These are phyloP conservation scores for Meredithiella fracta DNA, from an alignment of 2,329 filamentous ascomycete species.

Conservation along the genomic window DNA sequence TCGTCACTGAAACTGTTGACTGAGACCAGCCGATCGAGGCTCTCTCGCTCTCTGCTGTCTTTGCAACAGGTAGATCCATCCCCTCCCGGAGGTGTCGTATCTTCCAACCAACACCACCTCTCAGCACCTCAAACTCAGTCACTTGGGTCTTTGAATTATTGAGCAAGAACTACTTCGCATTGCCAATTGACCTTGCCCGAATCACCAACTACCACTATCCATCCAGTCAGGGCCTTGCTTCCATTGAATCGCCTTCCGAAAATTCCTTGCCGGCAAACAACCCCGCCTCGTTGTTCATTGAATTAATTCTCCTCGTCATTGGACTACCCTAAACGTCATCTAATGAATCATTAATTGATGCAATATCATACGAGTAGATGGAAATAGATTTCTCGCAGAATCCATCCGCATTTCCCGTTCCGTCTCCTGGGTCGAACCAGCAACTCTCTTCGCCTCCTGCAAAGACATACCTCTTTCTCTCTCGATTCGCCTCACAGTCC, in stretches of 20 bases:
- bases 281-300: background rate
- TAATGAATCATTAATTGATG: background rate
- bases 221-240: background rate
- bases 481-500: background rate
- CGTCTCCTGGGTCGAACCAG: background rate
- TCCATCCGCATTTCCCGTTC: background rate
- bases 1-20: too few relatives aligned
- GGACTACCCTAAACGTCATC: background rate
- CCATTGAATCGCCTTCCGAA: background rate
- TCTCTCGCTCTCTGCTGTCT: too few relatives aligned
- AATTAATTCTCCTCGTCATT: constrained; percentile 1
- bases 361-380: constrained; percentile 1
- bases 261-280: background rate
- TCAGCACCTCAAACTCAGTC: background rate
- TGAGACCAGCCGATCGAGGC: too few relatives aligned
- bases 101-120: background rate
- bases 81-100: background rate
- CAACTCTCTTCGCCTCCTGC: background rate
- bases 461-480: background rate
- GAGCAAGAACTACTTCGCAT: background rate
- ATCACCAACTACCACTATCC: background rate
- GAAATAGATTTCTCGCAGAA: background rate
- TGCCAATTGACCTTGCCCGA: background rate
- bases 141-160: background rate
- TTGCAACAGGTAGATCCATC: too few relatives aligned